A percentile compares a stretch with the other conserved stretches of the same genome.
These are phyloP conservation scores for Entophlyctis helioformis DNA, from an alignment of 192 early-diverging fungal species.

Conservation along the genomic window DNA sequence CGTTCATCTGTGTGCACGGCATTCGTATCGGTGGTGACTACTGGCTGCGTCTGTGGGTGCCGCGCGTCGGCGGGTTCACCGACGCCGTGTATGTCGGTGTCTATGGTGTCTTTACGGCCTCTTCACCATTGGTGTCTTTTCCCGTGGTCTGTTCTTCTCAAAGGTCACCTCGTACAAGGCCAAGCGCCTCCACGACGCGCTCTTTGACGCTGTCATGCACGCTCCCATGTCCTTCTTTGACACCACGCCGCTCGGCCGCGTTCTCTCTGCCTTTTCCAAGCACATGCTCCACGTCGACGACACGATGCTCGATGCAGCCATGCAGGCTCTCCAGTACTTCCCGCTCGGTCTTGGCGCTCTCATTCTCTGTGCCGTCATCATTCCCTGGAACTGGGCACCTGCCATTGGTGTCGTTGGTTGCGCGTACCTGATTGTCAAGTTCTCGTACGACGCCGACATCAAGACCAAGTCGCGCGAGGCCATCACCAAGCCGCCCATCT, in stretches of 20 bases:
- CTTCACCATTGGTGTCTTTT: conserved; percentile 39
- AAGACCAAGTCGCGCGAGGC: conserved; percentile 44
- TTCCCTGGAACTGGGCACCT: conserved; percentile 48
- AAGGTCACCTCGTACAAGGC: conserved; percentile 37
- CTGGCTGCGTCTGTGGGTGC: conserved; percentile 28
- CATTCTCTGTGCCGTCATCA: conserved; percentile 42
- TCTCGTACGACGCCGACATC: conserved; percentile 33
- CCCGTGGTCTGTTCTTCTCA: conserved; percentile 41
- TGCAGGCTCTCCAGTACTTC: conserved; percentile 38
- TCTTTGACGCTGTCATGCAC: conserved; percentile 20
- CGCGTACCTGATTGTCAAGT: conserved; percentile 27
- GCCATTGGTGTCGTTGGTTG: conserved; percentile 28
- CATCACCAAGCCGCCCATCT: conserved; percentile 46
- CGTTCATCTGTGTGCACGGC: conserved; percentile 49
- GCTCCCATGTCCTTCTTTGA: conserved; percentile 52
- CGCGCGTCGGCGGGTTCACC: too few relatives aligned
- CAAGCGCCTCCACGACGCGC: conserved; percentile 10
- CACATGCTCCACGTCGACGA: conserved; percentile 37
- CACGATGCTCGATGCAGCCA: conserved; percentile 32
- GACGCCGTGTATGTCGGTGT: conserved; percentile 8
- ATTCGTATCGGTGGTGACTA: conserved; percentile 41
- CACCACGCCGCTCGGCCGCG: conserved; percentile 43
- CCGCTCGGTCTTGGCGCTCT: conserved; percentile 41
- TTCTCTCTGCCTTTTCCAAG: conserved; percentile 39
- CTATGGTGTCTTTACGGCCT: conserved; percentile 8